Base-by-base conservation (phyloP, 352 stramenopile species). In the Phytophthora pinifolia region DNA sequence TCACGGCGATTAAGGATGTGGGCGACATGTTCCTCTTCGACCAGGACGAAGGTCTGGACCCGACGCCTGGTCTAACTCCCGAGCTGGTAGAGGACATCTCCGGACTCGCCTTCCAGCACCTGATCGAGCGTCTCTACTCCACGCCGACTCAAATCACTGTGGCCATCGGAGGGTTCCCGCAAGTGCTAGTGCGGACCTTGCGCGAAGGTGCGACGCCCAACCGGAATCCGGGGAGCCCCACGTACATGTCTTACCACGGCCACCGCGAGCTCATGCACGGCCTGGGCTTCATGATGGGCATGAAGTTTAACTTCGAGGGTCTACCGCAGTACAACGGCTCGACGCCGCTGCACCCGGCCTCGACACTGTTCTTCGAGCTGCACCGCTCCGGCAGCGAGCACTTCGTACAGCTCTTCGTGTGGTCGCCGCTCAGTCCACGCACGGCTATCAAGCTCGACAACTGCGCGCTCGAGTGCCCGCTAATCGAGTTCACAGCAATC, bases 201-300 rank as follows among this genome's bases (percentile, higher is more conserved):
- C 81, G 74, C 27, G 59, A 76, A 46, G 76, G 63, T 6, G 72
- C 76, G 1, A 54, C 59, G 0, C 56, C 64, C 1, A 65, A 45
- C 35, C 67, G 63, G 22, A 64, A 70, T 30, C 54, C 59, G 0
- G 50, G 70, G 15, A 55, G 64, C 6, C 79, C 70, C 49, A 92
- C 88, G 60, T 92, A 89, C 65, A 74, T 79, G 34, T 90, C 79
- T 25, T 92, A 86, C 54, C 83, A 93, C 55, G 74, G 83, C 35
- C 83, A 93, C 42, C 80, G 83, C 37, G 83, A 93, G 52, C 70
- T 93, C 17, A 78, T 93, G 43, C 80, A 92, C 41, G 83, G 80
- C 1, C 55, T 93, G 14, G 83, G 83, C 6, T 86, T 86, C 46
- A 83, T 93, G 74, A 69, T 93, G 50, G 83, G 83, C 38, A 83